Percentiles rank a stretch among this genome's conserved stretches.
These are phyloP conservation scores for Austropuccinia psidii DNA, from an alignment of 1,284 basidiomycete genomes.

Conservation along the genomic window DNA sequence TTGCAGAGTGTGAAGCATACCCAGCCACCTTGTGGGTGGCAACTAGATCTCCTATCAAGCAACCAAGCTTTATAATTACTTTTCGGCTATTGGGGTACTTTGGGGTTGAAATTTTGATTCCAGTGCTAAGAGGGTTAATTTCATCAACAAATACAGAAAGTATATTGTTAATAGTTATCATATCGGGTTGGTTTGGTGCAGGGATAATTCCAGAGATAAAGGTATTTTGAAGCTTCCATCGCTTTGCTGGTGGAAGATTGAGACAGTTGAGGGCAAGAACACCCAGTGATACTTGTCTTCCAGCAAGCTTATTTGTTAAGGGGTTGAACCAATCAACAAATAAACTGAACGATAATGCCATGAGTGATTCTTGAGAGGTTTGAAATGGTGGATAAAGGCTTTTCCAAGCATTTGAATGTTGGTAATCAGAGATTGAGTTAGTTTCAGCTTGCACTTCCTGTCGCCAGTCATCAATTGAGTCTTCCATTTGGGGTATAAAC, in stretches of 20 bases:
- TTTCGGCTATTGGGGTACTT: neutral
- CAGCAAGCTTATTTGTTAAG: neutral
- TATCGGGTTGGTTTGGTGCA: neutral
- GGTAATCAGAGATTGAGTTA: neutral
- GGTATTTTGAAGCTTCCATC: neutral
- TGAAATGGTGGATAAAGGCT: too few species aligned
- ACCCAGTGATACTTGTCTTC: neutral
- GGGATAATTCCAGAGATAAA: conserved; percentile 9
- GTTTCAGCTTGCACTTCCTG: too few species aligned
- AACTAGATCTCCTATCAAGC: neutral
- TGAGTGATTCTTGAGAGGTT: too few species aligned
- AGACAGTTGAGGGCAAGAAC: conserved; percentile 2
- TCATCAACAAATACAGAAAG: neutral
- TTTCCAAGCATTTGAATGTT: neutral
- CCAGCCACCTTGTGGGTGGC: conserved; percentile 12
- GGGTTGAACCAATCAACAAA: conserved; percentile 18
- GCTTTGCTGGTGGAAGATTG: neutral
- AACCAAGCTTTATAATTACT: neutral
- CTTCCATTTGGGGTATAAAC: conserved; percentile 3
- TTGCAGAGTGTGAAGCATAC: conserved; percentile 3
- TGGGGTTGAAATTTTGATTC: neutral
- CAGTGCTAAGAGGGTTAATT: neutral
- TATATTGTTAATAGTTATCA: conserved; percentile 2
- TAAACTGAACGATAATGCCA: neutral
- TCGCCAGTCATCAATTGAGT: conserved; percentile 23